Evolutionary conservation across 768 basidiomycete genomes (phyloP).

Genomic region (Amylocystis lapponica): DNA sequence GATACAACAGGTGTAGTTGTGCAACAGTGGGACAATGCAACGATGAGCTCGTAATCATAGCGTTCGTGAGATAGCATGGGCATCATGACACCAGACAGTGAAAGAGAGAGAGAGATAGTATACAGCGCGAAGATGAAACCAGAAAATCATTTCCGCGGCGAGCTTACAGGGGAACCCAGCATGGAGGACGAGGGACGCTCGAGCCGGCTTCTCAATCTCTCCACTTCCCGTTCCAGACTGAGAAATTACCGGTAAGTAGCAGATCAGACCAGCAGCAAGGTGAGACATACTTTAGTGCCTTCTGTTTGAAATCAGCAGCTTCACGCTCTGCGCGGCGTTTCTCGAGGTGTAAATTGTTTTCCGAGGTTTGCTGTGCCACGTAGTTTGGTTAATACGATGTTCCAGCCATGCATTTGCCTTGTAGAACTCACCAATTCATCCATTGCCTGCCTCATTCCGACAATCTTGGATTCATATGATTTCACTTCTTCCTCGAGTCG

Average conservation of each 20-base stretch:
- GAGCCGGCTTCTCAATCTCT: slow-evolving; percentile 58
- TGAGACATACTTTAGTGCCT: slow-evolving; percentile 52
- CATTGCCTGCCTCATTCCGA: slow-evolving; percentile 50
- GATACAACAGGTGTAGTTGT: neutral
- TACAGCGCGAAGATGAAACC: neutral
- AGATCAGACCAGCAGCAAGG: neutral
- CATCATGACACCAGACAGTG: neutral
- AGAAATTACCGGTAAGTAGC: slow-evolving; percentile 1
- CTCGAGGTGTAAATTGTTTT: slow-evolving; percentile 58
- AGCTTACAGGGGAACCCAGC: slow-evolving; percentile 27
- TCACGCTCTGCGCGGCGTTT: slow-evolving; percentile 77
- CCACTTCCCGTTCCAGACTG: slow-evolving; percentile 64
- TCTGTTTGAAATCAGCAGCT: slow-evolving; percentile 67
- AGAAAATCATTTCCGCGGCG: slow-evolving; percentile 28
- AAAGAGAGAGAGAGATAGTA: neutral
- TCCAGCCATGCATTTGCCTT: neutral
- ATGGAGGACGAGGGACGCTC: slow-evolving; percentile 47
- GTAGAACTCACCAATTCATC: slow-evolving; percentile 50
- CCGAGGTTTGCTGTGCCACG: slow-evolving; percentile 55
- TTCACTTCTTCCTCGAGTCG: slow-evolving; percentile 65
- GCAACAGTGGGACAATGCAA: neutral
- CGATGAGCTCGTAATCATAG: neutral
- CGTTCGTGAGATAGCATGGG: neutral
- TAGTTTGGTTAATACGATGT: neutral
- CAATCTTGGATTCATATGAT: slow-evolving; percentile 52